Evolutionary conservation across 768 basidiomycete genomes (phyloP).

Genomic region (Imleria badia): DNA sequence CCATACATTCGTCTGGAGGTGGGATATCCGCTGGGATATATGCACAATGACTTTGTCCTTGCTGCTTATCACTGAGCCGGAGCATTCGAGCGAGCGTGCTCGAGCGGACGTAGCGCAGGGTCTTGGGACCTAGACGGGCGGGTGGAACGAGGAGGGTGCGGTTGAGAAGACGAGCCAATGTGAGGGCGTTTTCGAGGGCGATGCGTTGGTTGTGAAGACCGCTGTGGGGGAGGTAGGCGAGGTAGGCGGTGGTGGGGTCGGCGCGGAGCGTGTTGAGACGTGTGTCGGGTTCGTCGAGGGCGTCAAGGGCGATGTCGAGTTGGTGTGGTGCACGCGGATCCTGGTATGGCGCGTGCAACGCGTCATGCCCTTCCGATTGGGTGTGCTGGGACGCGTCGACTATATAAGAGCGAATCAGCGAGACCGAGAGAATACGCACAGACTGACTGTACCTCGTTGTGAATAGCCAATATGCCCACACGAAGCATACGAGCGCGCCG

Average conservation of each 20-base stretch:
- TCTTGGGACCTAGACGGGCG: conserved; percentile 59
- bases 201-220: conserved; percentile 88
- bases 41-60: conserved; percentile 53
- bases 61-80: conserved; percentile 46
- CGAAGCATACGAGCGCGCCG: conserved; percentile 54
- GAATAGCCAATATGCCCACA: conserved; percentile 62
- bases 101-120: conserved; percentile 60
- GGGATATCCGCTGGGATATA: conserved; percentile 33
- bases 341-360: background rate
- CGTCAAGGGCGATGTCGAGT: conserved; percentile 28
- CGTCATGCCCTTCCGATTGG: conserved; percentile 1
- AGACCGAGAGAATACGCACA: conserved; percentile 17
- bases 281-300: conserved; percentile 26
- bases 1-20: conserved; percentile 55
- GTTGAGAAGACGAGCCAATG: conserved; percentile 66
- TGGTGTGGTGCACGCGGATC: background rate
- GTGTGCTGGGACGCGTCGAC: conserved; percentile 20
- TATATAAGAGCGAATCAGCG: conserved; percentile 17
- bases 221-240: conserved; percentile 81
- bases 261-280: conserved; percentile 7
- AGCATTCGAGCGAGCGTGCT: conserved; percentile 46
- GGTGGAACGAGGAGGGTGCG: conserved; percentile 82
- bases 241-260: conserved; percentile 42
- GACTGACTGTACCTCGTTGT: conserved; percentile 53
- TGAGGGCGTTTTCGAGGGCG: conserved; percentile 79